These are phyloP conservation scores for Pholiota conissans DNA, from an alignment of 768 basidiomycete genomes.

Conservation along the genomic window DNA sequence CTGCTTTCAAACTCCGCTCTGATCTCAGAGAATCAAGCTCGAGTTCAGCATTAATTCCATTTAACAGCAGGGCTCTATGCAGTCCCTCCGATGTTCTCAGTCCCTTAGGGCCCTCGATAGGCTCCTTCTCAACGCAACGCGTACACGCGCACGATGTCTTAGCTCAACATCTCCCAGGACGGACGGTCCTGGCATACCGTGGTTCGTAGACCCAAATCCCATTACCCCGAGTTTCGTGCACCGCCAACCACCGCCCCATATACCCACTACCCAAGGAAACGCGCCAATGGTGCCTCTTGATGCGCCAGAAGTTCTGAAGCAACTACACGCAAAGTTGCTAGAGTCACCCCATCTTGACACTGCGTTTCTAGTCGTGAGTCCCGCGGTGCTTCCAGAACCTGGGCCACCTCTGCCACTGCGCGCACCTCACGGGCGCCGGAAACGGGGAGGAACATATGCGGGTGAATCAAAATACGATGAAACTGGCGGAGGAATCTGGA, in stretches of 20 bases:
- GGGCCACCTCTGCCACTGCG: constrained; percentile 63
- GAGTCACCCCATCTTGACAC: constrained; percentile 72
- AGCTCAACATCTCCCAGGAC: constrained; percentile 1
- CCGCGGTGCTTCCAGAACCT: constrained; percentile 46
- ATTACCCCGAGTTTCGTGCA: constrained; percentile 22
- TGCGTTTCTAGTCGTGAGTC: constrained; percentile 51
- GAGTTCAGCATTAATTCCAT: constrained; percentile 6
- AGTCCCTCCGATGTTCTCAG: constrained; percentile 4
- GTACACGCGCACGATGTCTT: constrained; percentile 3
- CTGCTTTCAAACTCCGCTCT: constrained; percentile 23
- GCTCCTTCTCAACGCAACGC: constrained; percentile 2
- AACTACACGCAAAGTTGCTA: constrained; percentile 56
- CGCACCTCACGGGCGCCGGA: constrained; percentile 60
- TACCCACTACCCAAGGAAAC: constrained; percentile 17
- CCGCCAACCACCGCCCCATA: constrained; percentile 25
- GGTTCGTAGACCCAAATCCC: constrained; percentile 63
- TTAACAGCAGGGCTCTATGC: constrained; percentile 6
- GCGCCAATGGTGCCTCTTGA: constrained; percentile 48
- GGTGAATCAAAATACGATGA: constrained; percentile 57
- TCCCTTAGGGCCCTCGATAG: constrained; percentile 6
- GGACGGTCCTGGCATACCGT: constrained; percentile 13
- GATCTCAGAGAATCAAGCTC: constrained; percentile 2
- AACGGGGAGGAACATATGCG: constrained; percentile 64
- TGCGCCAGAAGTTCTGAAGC: constrained; percentile 50
- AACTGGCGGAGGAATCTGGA: constrained; percentile 64